Base-by-base conservation (phyloP, 2,329 filamentous ascomycete species). In the Monosporascus sp. region DNA sequence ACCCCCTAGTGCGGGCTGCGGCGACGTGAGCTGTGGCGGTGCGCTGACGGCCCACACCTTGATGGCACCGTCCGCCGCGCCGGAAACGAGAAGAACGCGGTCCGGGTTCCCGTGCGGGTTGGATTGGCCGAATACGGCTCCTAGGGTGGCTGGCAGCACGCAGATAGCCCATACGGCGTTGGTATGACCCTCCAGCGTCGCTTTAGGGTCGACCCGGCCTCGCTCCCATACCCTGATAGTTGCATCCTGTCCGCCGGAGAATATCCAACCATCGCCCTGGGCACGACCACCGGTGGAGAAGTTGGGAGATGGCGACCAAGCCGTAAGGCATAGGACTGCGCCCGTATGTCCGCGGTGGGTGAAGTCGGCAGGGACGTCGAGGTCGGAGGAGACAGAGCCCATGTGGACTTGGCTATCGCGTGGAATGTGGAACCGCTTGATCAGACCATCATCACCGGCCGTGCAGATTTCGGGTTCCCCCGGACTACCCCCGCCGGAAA, bases 381-480 rank as follows among this genome's bases (percentile, higher is more conserved):
- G 80, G 68, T 97, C 94, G 28, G 85, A 89, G 49, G 81, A 79
- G 20, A 79, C 80, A 60, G 76, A 69, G 14, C 70, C 73, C 7
- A 72, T 60, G 72, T 82, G 68, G 67, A 74, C 63, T 61, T 77
- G 70, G 52, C 87, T 88, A 59, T 92, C 88, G 43, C 89, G 86
- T 9, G 94, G 94, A 55, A 99, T 91, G 64, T 96, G 92, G 86
- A 96, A 99, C 50, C 94, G 85, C 72, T 99, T 99, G 69, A 99
- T 89, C 63, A 93, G 88, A 53, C 93, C 93, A 68, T 99, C 94
- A 64, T 99, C 94, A 52, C 93, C 91, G 49, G 89, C 91, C 3
- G 93, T 99, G 72, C 93, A 97, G 51, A 99, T 93, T 70, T 99
- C 94, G 2, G 94, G 94, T 68, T 99, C 94, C 3, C 90, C 91